phyloP scores from a whole-genome alignment of 192 early-diverging fungal genomes.

The Umbelopsis vinacea region DNA sequence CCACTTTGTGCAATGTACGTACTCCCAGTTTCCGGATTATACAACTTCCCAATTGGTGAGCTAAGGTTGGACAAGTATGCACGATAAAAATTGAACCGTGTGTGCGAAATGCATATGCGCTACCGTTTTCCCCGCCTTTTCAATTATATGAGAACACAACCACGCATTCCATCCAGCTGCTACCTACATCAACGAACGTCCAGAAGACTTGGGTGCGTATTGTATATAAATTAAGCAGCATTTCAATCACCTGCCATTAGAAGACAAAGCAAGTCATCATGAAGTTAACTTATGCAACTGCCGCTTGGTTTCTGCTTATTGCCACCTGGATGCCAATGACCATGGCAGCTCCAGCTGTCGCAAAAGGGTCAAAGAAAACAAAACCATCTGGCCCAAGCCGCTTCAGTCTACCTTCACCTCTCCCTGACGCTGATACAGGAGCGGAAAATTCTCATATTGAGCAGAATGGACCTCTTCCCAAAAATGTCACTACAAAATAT shows the following conservation, averaged over 20 bases:
- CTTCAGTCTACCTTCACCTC: not conserved
- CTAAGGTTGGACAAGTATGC: not conserved
- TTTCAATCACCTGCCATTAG: not conserved
- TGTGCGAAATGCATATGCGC: slow-evolving; percentile 20
- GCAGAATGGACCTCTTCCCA: not conserved
- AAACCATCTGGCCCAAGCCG: not conserved
- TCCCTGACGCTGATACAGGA: not conserved
- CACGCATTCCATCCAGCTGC: not conserved
- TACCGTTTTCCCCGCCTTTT: not conserved
- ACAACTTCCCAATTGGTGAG: not conserved
- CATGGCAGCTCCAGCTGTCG: not conserved
- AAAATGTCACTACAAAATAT: not conserved
- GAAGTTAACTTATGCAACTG: not conserved
- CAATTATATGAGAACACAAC: not conserved
- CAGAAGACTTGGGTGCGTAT: not conserved
- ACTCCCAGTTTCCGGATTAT: not conserved
- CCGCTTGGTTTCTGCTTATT: not conserved
- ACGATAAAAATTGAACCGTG: not conserved
- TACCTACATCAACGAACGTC: not conserved
- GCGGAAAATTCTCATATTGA: not conserved
- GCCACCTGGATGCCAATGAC: not conserved
- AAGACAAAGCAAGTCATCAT: not conserved
- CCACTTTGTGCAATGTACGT: too few species aligned
- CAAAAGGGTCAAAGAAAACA: not conserved
- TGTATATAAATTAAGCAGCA: not conserved